These are phyloP conservation scores for Crassisporium funariophilum DNA, from an alignment of 768 basidiomycete genomes.

Conservation along the genomic window DNA sequence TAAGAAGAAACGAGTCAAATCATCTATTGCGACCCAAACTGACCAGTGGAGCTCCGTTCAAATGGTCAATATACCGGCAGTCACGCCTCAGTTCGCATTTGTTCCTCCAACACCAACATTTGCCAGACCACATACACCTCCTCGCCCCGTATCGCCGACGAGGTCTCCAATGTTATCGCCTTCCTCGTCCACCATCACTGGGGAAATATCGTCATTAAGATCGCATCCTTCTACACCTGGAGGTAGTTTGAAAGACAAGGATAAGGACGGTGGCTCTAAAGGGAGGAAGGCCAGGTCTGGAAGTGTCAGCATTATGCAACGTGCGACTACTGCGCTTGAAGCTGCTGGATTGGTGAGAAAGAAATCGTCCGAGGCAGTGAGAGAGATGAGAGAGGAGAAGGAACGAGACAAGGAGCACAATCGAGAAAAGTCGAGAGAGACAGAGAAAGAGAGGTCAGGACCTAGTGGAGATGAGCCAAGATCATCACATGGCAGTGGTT, in stretches of 20 bases:
- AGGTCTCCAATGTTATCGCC: slow-evolving; percentile 60
- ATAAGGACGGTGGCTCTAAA: slow-evolving; percentile 46
- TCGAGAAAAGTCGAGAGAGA: slow-evolving; percentile 45
- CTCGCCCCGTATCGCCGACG: slow-evolving; percentile 47
- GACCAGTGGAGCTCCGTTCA: slow-evolving; percentile 28
- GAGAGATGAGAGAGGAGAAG: slow-evolving; percentile 59
- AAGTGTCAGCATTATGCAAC: slow-evolving; percentile 95
- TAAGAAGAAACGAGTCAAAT: slow-evolving; percentile 36
- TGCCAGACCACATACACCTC: slow-evolving; percentile 51
- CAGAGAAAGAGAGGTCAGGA: slow-evolving; percentile 42
- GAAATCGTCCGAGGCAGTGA: slow-evolving; percentile 75
- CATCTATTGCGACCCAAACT: slow-evolving; percentile 47
- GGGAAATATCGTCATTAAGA: slow-evolving; percentile 47
- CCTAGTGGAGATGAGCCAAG: slow-evolving; percentile 58
- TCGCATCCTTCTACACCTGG: slow-evolving; percentile 75
- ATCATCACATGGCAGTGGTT: slow-evolving; percentile 62
- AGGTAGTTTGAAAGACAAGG: slow-evolving; percentile 59
- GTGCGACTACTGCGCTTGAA: slow-evolving; percentile 88
- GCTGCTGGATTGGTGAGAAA: slow-evolving; percentile 84
- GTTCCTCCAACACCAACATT: slow-evolving; percentile 79
- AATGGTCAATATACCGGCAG: slow-evolving; percentile 10
- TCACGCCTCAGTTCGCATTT: slow-evolving; percentile 65
- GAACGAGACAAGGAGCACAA: slow-evolving; percentile 45
- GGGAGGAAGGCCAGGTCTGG: slow-evolving; percentile 76
- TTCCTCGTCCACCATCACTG: slow-evolving; percentile 48